These are phyloP conservation scores for Apiotrichum siamense DNA, from an alignment of 1,284 basidiomycete species.

Conservation along the genomic window DNA sequence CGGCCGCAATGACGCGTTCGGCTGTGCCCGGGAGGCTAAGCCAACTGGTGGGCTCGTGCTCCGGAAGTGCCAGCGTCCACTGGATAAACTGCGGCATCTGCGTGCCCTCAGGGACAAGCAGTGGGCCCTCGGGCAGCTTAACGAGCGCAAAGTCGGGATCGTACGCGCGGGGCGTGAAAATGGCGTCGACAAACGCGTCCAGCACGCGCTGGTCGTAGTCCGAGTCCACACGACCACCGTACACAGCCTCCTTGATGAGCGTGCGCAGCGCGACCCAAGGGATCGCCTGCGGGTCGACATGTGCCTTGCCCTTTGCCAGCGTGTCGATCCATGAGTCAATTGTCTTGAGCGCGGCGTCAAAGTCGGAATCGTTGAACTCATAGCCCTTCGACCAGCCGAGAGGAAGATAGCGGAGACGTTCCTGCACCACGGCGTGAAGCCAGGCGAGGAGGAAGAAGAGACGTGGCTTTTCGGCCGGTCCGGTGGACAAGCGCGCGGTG, in stretches of 20 bases:
- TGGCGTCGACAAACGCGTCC: slow-evolving; percentile 80
- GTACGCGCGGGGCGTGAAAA: slow-evolving; percentile 81
- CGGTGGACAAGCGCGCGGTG: slow-evolving; percentile 57
- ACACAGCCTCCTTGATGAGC: slow-evolving; percentile 88
- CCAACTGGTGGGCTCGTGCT: slow-evolving; percentile 88
- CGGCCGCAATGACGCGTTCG: slow-evolving; percentile 80
- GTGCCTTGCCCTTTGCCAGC: slow-evolving; percentile 76
- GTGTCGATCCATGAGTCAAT: slow-evolving; percentile 82
- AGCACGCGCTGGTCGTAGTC: slow-evolving; percentile 88
- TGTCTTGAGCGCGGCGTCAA: slow-evolving; percentile 82
- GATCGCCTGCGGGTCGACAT: slow-evolving; percentile 80
- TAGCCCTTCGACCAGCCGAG: slow-evolving; percentile 93
- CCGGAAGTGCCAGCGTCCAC: slow-evolving; percentile 81
- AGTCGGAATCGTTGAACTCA: slow-evolving; percentile 97
- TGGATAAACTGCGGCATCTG: slow-evolving; percentile 79
- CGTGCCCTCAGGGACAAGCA: slow-evolving; percentile 79
- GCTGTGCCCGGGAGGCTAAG: slow-evolving; percentile 82
- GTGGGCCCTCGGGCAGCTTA: slow-evolving; percentile 52
- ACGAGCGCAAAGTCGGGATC: slow-evolving; percentile 87
- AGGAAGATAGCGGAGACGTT: slow-evolving; percentile 87
- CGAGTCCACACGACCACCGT: slow-evolving; percentile 87
- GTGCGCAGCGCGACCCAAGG: slow-evolving; percentile 89
- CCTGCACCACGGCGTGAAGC: slow-evolving; percentile 96
- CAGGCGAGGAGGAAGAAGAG: slow-evolving; percentile 93
- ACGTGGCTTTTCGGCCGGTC: slow-evolving; percentile 83